Evolutionary conservation across 441 rosid genomes (phyloP).

Genomic region (Brassica balearica): DNA sequence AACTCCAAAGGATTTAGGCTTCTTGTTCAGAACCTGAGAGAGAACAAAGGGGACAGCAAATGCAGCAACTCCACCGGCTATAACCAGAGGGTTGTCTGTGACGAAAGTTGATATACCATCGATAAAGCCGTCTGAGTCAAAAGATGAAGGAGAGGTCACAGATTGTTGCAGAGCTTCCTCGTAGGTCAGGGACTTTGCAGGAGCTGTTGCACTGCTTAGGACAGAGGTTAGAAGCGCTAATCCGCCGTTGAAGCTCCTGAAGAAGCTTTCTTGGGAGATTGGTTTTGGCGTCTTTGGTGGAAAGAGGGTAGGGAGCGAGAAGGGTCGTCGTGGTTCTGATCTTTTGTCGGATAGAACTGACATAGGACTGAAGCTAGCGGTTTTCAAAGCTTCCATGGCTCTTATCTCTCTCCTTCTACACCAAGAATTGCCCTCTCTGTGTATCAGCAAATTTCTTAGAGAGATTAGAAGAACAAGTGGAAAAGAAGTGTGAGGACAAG

Average conservation of each 20-base stretch:
- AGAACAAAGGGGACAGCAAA: conserved; percentile 77
- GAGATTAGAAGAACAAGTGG: conserved; percentile 13
- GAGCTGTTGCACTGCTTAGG: conserved; percentile 48
- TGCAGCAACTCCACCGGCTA: conserved; percentile 69
- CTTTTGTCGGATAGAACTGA: conserved; percentile 65
- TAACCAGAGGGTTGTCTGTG: conserved; percentile 66
- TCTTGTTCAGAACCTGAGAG: conserved; percentile 61
- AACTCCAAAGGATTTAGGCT: conserved; percentile 76
- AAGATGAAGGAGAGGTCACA: conserved; percentile 46
- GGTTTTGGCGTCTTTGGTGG: conserved; percentile 48
- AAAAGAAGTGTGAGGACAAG: conserved; percentile 45
- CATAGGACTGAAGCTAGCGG: conserved; percentile 69
- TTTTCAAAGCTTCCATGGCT: conserved; percentile 75
- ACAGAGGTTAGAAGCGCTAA: conserved; percentile 68
- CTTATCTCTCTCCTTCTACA: conserved; percentile 1
- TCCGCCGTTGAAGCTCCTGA: conserved; percentile 63
- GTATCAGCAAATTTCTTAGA: conserved; percentile 28
- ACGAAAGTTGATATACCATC: conserved; percentile 58
- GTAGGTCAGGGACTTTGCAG: conserved; percentile 70
- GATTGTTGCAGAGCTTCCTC: conserved; percentile 86
- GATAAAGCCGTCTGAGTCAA: conserved; percentile 55
- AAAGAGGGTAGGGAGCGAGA: conserved; percentile 51
- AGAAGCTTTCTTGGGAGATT: conserved; percentile 50
- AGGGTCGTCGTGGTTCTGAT: conserved; percentile 57
- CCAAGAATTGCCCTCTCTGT: conserved; percentile 14